Conservation (phyloP, 2,329 filamentous ascomycete species). For the Camillea tinctor region DNA sequence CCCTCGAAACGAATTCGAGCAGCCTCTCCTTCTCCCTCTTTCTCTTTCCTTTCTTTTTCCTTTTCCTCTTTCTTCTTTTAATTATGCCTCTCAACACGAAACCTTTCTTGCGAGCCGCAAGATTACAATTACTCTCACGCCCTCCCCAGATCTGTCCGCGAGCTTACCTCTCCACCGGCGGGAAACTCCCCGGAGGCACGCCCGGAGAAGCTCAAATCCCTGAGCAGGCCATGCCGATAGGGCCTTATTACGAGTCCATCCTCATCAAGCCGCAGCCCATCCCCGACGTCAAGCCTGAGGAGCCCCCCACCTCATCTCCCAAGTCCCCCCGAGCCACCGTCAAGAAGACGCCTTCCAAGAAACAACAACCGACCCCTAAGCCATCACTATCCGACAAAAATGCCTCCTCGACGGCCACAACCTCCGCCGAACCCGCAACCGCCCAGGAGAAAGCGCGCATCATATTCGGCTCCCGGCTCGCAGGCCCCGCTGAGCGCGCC, state of each 20-base stretch:
- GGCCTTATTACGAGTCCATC: conserved; percentile 59
- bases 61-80: background rate
- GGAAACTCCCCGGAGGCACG: conserved; percentile 27
- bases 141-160: conserved; percentile 15
- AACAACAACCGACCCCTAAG: conserved; percentile 15
- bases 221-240: conserved; percentile 50
- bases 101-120: conserved; percentile 24
- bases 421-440: conserved; percentile 40
- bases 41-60: too few relatives aligned
- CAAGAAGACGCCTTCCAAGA: conserved; percentile 23
- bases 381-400: background rate
- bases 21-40: too few relatives aligned
- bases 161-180: conserved; percentile 23
- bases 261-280: conserved; percentile 46
- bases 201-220: conserved; percentile 24
- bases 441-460: conserved; percentile 59
- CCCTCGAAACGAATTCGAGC: too few relatives aligned
- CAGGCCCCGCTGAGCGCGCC: conserved; percentile 68
- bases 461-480: conserved; percentile 78
- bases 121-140: conserved; percentile 18
- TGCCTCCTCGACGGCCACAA: conserved; percentile 17
- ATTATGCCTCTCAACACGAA: conserved; percentile 25
- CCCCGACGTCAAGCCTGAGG: conserved; percentile 42
- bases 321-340: conserved; percentile 27
- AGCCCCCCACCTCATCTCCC: conserved; percentile 41